Evolutionary conservation across 305 asterid genomes (phyloP).

Genomic region (Solanum hybrid): DNA sequence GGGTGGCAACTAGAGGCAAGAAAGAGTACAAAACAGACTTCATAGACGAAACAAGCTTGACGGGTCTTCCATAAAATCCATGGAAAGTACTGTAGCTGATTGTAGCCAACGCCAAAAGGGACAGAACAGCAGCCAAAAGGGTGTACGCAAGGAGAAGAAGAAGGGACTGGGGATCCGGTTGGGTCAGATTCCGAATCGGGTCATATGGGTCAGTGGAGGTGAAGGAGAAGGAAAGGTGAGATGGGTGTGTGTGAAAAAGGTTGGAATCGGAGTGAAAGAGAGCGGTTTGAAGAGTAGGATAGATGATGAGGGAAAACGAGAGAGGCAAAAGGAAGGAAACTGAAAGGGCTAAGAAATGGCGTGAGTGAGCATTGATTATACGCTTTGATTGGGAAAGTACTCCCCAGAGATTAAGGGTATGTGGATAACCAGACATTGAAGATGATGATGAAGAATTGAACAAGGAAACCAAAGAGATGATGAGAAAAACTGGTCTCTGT

Average conservation of each 20-base stretch:
- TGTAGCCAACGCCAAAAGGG: slow-evolving; percentile 34
- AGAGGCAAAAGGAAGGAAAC: slow-evolving; percentile 63
- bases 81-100: slow-evolving; percentile 57
- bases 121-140: slow-evolving; percentile 23
- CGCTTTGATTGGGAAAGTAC: slow-evolving; percentile 54
- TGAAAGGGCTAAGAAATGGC: slow-evolving; percentile 61
- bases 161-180: neutral
- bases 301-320: slow-evolving; percentile 33
- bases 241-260: slow-evolving; percentile 31
- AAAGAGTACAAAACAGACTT: slow-evolving; percentile 37
- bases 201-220: neutral
- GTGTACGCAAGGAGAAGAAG: slow-evolving; percentile 11
- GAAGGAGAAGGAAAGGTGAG: neutral
- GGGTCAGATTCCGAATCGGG: neutral
- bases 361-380: slow-evolving; percentile 53
- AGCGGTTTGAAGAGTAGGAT: slow-evolving; percentile 29
- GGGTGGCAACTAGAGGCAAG: slow-evolving; percentile 46
- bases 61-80: slow-evolving; percentile 62
- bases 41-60: slow-evolving; percentile 38
- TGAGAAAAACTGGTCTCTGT: neutral
- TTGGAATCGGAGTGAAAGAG: slow-evolving; percentile 36
- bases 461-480: neutral
- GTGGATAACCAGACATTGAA: slow-evolving; percentile 3
- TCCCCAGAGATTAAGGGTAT: slow-evolving; percentile 36
- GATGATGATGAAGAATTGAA: neutral